Evolutionary conservation across 495 filamentous ascomycete genomes (phyloP), one percentile per base, ranked within the genome.

Genomic region (Penicillium malachiteum): DNA sequence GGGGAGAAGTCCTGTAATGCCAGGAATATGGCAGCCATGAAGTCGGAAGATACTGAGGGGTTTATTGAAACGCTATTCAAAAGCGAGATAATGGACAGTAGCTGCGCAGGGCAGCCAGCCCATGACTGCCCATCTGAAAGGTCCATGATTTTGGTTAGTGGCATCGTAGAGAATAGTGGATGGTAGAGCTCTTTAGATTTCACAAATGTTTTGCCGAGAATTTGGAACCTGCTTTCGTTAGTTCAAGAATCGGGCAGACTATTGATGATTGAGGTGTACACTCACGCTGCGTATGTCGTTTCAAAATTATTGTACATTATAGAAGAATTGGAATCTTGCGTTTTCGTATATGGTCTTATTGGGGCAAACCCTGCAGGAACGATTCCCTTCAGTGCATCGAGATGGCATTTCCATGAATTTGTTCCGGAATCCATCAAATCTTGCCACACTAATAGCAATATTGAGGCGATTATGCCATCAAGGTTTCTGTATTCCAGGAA

Each of bases 361-460:
- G 34, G 21, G 9, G 12, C 2, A 30, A 12, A 10, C 21, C 14
- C 10, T 37, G 0, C 1, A 3, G 12, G 34, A 4, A 60, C 52
- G 17, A 58, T 54, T 31, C 50, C 34, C 10, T 39, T 51, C 18
- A 64, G 51, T 33, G 44, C 62, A 41, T 57, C 40, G 11, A 64
- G 51, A 30, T 64, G 57, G 40, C 47, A 53, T 52, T 41, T 57
- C 62, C 57, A 64, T 7, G 54, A 52, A 17, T 64, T 37, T 45
- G 38, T 48, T 30, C 61, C 57, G n/a, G 54, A 58, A 38, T 60
- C 57, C 50, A 64, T 60, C 0, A 57, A 41, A 5, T 60, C 57
- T n/a, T 55, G 45, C 62, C 62, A 64, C 3, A 61, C 38, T 1
- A 56, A 55, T 12, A 64, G 13, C 3, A 64, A n/a, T 3, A 64